Evolutionary conservation across 345 rosid genomes (phyloP).

Genomic region (Boechera divaricarpa): DNA sequence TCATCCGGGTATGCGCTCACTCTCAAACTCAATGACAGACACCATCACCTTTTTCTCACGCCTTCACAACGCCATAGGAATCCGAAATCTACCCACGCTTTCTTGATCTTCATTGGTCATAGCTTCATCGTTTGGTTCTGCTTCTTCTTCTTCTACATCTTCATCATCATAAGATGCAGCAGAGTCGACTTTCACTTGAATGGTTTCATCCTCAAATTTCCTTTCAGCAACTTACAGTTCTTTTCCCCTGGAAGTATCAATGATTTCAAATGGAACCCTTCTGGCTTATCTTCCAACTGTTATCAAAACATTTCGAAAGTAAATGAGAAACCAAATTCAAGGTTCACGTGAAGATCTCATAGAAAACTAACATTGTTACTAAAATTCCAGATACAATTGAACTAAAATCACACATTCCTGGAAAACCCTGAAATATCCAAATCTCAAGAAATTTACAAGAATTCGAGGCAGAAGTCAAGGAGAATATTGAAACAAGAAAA

Average conservation of each 20-base stretch:
- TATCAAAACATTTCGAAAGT: background rate
- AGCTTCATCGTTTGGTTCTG: conserved; percentile 17
- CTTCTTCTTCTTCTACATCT: conserved; percentile 42
- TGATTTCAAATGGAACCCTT: conserved; percentile 61
- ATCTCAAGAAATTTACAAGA: background rate
- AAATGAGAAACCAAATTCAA: background rate
- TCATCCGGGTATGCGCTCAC: conserved; percentile 58
- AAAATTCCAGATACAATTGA: background rate
- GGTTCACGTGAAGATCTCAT: background rate
- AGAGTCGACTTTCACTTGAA: conserved; percentile 61
- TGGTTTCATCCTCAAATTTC: conserved; percentile 51
- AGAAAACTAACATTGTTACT: background rate
- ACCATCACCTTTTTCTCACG: conserved; percentile 52
- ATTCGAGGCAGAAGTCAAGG: background rate
- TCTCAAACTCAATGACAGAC: conserved; percentile 58
- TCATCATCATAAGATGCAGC: conserved; percentile 26
- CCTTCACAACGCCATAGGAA: conserved; percentile 63
- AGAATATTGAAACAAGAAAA: background rate
- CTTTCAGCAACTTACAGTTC: conserved; percentile 55
- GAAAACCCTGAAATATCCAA: background rate
- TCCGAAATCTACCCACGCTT: conserved; percentile 8
- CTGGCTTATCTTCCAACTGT: conserved; percentile 49
- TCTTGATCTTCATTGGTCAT: conserved; percentile 40
- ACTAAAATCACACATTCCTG: background rate
- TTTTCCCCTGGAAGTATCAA: conserved; percentile 66